These are phyloP conservation scores for Trametes polyzona DNA, from an alignment of 1,284 basidiomycete genomes.

Conservation along the genomic window DNA sequence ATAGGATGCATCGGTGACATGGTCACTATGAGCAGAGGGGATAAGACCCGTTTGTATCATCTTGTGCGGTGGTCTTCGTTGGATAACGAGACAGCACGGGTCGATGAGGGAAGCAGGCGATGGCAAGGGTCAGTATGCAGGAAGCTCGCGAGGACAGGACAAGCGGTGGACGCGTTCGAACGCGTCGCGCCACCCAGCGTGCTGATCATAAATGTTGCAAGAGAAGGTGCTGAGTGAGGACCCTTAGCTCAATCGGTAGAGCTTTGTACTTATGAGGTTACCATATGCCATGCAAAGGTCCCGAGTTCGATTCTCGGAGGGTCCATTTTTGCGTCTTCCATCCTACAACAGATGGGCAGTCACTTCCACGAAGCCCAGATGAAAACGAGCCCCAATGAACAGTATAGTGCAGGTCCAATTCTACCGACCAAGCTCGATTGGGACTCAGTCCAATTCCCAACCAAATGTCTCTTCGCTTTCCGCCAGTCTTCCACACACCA, in stretches of 20 bases:
- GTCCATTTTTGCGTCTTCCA: constrained; percentile 36
- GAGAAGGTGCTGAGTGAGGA: constrained; percentile 27
- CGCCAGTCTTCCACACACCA: constrained; percentile 62
- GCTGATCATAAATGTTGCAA: neutral
- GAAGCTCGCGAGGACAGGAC: neutral
- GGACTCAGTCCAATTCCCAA: constrained; percentile 31
- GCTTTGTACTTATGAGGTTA: constrained; percentile 53
- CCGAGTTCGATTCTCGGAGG: constrained; percentile 54
- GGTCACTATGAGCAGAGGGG: constrained; percentile 74
- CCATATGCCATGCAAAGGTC: constrained; percentile 46
- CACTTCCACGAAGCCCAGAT: too few species aligned
- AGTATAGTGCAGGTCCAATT: too few species aligned
- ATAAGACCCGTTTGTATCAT: constrained; percentile 82
- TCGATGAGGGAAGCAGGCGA: neutral
- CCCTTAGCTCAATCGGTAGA: constrained; percentile 55
- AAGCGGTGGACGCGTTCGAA: neutral
- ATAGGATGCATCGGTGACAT: constrained; percentile 84
- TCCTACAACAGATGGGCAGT: neutral
- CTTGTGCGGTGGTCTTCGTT: neutral
- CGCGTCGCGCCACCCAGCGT: neutral
- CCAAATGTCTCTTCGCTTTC: constrained; percentile 37
- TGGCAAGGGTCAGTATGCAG: neutral
- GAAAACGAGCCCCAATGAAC: too few species aligned
- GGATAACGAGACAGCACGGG: neutral
- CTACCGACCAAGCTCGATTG: neutral